Evolutionary conservation across 2,329 filamentous ascomycete genomes (phyloP).

Genomic region (Phaeosphaeriaceae sp.): DNA sequence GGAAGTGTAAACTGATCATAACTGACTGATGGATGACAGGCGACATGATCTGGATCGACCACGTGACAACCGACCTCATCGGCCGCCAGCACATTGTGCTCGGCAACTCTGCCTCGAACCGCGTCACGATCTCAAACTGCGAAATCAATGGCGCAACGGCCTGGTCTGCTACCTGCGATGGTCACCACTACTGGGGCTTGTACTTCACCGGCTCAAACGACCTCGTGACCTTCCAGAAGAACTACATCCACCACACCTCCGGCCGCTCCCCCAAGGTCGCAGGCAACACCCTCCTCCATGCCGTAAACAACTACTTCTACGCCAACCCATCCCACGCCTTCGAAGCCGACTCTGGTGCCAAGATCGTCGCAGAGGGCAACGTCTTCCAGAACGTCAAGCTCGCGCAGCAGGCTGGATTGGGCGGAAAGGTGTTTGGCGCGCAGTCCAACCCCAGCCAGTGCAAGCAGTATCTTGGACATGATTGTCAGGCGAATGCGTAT

Average conservation of each 20-base stretch:
- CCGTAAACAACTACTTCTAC: constrained; percentile 69
- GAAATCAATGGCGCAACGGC: constrained; percentile 63
- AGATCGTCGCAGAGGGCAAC: constrained; percentile 64
- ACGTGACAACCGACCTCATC: constrained; percentile 60
- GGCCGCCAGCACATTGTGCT: constrained; percentile 68
- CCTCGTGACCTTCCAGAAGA: constrained; percentile 64
- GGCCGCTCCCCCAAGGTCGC: constrained; percentile 65
- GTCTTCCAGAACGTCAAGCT: constrained; percentile 62
- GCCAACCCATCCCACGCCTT: constrained; percentile 65
- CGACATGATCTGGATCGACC: constrained; percentile 36
- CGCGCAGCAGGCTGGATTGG: constrained; percentile 50
- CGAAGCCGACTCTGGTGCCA: constrained; percentile 51
- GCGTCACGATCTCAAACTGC: constrained; percentile 67
- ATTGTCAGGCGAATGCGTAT: constrained; percentile 58
- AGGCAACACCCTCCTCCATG: constrained; percentile 64
- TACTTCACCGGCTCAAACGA: constrained; percentile 65
- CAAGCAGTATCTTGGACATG: constrained; percentile 55
- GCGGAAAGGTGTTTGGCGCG: constrained; percentile 51
- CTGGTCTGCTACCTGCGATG: constrained; percentile 66
- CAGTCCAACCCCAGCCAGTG: constrained; percentile 48
- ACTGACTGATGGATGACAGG: constrained; percentile 12
- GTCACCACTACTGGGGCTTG: constrained; percentile 65
- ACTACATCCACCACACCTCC: constrained; percentile 66
- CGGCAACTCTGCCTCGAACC: constrained; percentile 60
- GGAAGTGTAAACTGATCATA: too few species aligned